Evolutionary conservation across 768 basidiomycete species (phyloP).

Genomic region (Porphyrellus cyaneotinctus): DNA sequence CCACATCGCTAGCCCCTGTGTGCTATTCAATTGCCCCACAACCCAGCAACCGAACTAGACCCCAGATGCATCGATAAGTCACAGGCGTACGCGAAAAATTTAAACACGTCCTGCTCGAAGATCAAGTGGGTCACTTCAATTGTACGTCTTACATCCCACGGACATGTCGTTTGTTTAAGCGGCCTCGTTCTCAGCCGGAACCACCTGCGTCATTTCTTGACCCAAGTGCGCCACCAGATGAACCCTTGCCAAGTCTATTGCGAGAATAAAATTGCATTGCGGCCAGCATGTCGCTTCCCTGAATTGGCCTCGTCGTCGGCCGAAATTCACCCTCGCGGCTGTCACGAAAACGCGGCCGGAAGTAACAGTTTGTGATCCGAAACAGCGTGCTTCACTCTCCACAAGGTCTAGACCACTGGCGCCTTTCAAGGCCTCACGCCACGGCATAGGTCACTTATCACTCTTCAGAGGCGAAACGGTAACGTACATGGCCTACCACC

Average conservation of each 20-base stretch:
- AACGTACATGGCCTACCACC: slow-evolving; percentile 17
- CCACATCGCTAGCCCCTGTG: neutral
- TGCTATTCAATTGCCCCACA: slow-evolving; percentile 4
- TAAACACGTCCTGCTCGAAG: neutral
- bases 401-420: slow-evolving; percentile 10
- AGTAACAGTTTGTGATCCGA: slow-evolving; percentile 1
- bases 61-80: neutral
- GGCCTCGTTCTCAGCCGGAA: neutral
- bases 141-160: slow-evolving; percentile 2
- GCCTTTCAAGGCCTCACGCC: neutral
- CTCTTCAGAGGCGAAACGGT: slow-evolving; percentile 1
- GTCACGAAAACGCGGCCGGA: neutral
- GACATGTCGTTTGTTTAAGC: slow-evolving; percentile 1
- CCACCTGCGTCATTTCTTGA: too few species aligned
- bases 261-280: neutral
- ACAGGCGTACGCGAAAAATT: neutral
- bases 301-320: neutral
- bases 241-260: neutral
- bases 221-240: neutral
- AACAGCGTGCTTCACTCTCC: slow-evolving; percentile 8
- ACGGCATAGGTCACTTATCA: slow-evolving; percentile 6
- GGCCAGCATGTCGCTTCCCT: too few species aligned
- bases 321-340: neutral
- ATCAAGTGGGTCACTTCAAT: slow-evolving; percentile 5
- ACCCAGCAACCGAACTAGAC: neutral